Base-by-base conservation (phyloP, 768 basidiomycete species). In the Tylopilus plumbeoviolaceoides region DNA sequence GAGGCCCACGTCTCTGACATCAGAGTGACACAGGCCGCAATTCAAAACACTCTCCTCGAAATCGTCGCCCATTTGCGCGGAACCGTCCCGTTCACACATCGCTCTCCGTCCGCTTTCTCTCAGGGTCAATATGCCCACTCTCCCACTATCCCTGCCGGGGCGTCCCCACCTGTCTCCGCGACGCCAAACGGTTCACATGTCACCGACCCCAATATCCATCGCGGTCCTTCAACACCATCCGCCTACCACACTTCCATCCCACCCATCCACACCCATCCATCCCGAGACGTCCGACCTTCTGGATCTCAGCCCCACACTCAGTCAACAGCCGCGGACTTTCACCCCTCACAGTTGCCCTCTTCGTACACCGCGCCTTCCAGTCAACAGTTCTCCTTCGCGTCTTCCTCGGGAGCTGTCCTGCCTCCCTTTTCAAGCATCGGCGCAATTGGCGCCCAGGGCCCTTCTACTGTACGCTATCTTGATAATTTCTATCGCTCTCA, bases 1-100 rank as follows among this genome's bases (percentile, higher is more conserved):
- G 94, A 97, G 70, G 60, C 79, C 25, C 90, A 91, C 70, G 93
- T 95, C 49, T 80, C 87, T 41, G 90, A 92, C 47, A 90, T 91
- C 63, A 83, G 84, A 50, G 77, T 80, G 50, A 78, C 83, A 0
- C 89, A 91, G 66, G 72, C 75, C 27, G 77, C 82, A 12, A 95
- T 95, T 45, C 88, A 91, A 60, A 87, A 75, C 59, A 87, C 83
- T 0, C 77, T 98, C 11, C 73, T 83, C 48, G 94, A 95, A 63
- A 80, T 98, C 54, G 83, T 89, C 48, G 75, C 81, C 17, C 85
- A 90, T 59, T 71, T 97, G 38, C 87, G 90, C n/a, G 75, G 73
- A 56, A 76, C 77, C 18, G 64, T 63, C 25, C 69, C 76, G 4
- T 67, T 77, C 42, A 58, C 65, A 45, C 74, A 76, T 46, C 82